Conservation (phyloP, 495 filamentous ascomycete species). For the Podospora appendiculata region DNA sequence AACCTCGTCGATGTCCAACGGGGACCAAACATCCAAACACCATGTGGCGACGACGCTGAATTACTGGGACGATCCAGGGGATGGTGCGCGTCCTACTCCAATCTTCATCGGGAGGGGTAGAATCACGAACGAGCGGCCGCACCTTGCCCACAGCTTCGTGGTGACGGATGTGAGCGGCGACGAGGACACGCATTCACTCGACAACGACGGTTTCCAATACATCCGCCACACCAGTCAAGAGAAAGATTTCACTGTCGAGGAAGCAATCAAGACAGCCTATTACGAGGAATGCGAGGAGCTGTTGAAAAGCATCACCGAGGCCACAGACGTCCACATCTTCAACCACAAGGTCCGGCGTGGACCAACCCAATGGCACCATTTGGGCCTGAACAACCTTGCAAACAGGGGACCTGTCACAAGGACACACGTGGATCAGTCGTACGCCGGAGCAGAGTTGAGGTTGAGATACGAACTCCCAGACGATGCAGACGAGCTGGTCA, state of each 20-base stretch:
- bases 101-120: conserved; percentile 35
- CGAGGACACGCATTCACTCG: conserved; percentile 26
- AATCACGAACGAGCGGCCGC: conserved; percentile 37
- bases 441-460: conserved; percentile 46
- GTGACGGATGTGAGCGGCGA: conserved; percentile 30
- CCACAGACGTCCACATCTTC: conserved; percentile 61
- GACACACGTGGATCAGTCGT: conserved; percentile 69
- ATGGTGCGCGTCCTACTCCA: conserved; percentile 50
- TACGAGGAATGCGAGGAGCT: conserved; percentile 55
- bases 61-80: conserved; percentile 54
- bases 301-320: conserved; percentile 53
- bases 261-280: conserved; percentile 50
- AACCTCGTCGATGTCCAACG: too few relatives aligned
- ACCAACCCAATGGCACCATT: conserved; percentile 10
- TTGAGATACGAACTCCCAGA: conserved; percentile 55
- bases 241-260: conserved; percentile 52
- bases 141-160: conserved; percentile 29
- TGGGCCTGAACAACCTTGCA: conserved; percentile 25
- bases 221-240: conserved; percentile 25
- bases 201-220: conserved; percentile 34
- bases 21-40: too few relatives aligned
- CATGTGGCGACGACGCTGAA: conserved; percentile 39
- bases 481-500: conserved; percentile 52
- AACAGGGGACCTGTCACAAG: conserved; percentile 57
- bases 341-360: conserved; percentile 66